Conservation (phyloP, 2,329 filamentous ascomycete genomes). For the Phialophora macrospora region DNA sequence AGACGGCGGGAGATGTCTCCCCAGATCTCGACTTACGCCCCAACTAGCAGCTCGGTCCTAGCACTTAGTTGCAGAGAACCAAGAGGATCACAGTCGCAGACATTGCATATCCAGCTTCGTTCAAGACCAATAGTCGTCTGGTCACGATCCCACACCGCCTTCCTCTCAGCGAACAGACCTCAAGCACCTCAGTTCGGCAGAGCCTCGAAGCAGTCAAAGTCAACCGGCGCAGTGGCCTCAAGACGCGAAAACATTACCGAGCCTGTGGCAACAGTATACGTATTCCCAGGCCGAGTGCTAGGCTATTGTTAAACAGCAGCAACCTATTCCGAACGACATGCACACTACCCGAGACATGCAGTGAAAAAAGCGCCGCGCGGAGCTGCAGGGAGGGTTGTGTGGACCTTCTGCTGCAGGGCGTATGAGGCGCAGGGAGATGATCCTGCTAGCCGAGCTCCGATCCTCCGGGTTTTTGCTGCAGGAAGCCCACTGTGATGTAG, state of each 20-base stretch:
- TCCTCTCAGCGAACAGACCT: neutral
- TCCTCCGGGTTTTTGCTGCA: neutral
- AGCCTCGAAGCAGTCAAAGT: neutral
- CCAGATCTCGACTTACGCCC: neutral
- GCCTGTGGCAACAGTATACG: neutral
- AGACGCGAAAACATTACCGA: neutral
- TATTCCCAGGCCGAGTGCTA: neutral
- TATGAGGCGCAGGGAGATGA: neutral
- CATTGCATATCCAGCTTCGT: neutral
- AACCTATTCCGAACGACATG: neutral
- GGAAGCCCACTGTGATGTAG: neutral
- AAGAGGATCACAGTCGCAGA: neutral
- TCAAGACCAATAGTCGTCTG: neutral
- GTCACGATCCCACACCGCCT: neutral
- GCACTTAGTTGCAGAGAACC: neutral
- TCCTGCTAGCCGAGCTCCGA: neutral
- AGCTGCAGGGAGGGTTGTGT: neutral
- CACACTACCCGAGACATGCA: constrained; percentile 8
- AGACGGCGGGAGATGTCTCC: neutral
- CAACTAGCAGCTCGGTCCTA: neutral
- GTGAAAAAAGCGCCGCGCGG: neutral
- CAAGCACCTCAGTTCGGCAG: neutral
- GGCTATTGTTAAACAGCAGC: constrained; percentile 2
- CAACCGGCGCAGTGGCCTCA: neutral
- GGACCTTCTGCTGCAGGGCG: neutral